phyloP scores from a whole-genome alignment of 2,329 filamentous ascomycete species.

The Colletotrichum simmondsii region DNA sequence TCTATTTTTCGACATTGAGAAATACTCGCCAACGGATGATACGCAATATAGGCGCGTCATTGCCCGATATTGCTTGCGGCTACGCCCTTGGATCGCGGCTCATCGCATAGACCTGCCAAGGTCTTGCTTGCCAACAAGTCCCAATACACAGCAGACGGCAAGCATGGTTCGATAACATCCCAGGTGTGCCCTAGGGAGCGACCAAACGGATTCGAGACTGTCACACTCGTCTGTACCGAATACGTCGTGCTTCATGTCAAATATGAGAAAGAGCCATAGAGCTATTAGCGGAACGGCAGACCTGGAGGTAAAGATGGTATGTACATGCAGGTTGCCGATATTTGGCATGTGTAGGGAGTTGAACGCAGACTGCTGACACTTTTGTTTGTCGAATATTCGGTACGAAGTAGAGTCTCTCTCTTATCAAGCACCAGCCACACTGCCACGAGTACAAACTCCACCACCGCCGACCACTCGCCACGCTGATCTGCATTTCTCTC shows the following conservation, averaged over 20 bases:
- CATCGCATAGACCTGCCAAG: neutral
- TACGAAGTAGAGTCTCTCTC: neutral
- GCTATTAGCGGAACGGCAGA: neutral
- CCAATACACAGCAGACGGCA: neutral
- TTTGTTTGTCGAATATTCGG: neutral
- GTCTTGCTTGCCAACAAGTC: conserved; percentile 12
- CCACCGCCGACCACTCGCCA: neutral
- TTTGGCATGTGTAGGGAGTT: neutral
- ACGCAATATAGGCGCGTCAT: neutral
- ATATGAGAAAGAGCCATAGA: neutral
- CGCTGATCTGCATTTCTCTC: neutral
- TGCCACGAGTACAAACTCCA: conserved; percentile 21
- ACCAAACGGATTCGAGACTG: neutral
- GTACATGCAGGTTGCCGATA: conserved; percentile 2
- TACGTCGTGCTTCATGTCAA: neutral
- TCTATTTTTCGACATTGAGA: neutral
- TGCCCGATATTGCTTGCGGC: neutral
- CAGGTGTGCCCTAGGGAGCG: neutral
- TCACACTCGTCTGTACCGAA: neutral
- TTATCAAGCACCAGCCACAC: conserved; percentile 22
- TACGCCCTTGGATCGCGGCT: neutral
- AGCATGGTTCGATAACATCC: conserved; percentile 12
- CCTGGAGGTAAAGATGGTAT: neutral
- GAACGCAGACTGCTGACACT: neutral
- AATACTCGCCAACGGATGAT: conserved; percentile 6